Conservation (phyloP, 2,329 filamentous ascomycete genomes). For the Cladosporium sphaerospermum region DNA sequence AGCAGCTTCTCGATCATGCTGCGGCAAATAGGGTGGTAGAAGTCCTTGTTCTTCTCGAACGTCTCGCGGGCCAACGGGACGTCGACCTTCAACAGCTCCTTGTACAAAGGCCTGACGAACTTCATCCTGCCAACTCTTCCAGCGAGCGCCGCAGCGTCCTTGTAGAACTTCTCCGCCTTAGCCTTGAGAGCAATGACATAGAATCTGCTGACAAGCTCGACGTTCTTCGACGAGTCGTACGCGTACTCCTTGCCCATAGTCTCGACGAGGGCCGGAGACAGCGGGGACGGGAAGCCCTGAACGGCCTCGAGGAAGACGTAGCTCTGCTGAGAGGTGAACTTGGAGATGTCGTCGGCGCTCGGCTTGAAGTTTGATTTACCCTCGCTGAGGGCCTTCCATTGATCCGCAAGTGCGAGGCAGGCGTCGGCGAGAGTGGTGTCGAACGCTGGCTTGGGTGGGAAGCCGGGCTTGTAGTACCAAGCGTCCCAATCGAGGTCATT, state of each 20-base stretch:
- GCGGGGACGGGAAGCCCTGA: slow-evolving; percentile 58
- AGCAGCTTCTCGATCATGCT: slow-evolving; percentile 70
- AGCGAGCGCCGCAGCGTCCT: slow-evolving; percentile 66
- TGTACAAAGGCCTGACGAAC: slow-evolving; percentile 83
- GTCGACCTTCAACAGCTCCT: slow-evolving; percentile 68
- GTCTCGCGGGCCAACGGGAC: slow-evolving; percentile 68
- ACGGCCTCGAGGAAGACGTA: slow-evolving; percentile 84
- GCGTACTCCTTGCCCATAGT: slow-evolving; percentile 70
- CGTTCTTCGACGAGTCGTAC: slow-evolving; percentile 69
- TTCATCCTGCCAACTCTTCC: slow-evolving; percentile 91
- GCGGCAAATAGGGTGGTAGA: slow-evolving; percentile 92
- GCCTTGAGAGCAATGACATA: slow-evolving; percentile 72
- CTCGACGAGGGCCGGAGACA: slow-evolving; percentile 61
- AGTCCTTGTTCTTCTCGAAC: slow-evolving; percentile 80
- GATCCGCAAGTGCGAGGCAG: slow-evolving; percentile 74
- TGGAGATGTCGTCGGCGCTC: slow-evolving; percentile 58
- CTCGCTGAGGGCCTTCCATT: slow-evolving; percentile 61
- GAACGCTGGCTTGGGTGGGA: slow-evolving; percentile 85
- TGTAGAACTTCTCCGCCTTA: slow-evolving; percentile 61
- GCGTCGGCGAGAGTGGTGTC: slow-evolving; percentile 81
- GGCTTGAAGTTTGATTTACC: slow-evolving; percentile 50
- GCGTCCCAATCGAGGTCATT: slow-evolving; percentile 79
- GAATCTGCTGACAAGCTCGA: slow-evolving; percentile 77
- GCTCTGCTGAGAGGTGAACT: slow-evolving; percentile 78
- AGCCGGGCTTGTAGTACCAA: slow-evolving; percentile 81